These are phyloP conservation scores for Rachicladosporium sp. DNA, from an alignment of 2,329 filamentous ascomycete species.

Conservation along the genomic window DNA sequence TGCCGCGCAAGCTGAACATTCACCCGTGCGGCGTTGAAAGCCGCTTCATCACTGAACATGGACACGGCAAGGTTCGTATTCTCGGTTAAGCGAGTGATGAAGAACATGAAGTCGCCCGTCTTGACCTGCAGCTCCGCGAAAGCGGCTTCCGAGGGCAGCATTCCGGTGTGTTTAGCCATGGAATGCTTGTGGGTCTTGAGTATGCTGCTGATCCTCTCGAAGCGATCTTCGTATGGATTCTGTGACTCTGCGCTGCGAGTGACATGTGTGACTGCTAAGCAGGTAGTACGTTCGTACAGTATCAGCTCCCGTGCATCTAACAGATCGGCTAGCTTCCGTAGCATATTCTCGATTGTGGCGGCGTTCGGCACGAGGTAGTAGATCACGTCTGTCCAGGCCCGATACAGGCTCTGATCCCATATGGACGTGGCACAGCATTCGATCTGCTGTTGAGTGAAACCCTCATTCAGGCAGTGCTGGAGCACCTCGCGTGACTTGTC, in stretches of 20 bases:
- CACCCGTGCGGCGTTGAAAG: slow-evolving; percentile 80
- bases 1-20: slow-evolving; percentile 80
- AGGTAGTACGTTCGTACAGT: slow-evolving; percentile 89
- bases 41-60: slow-evolving; percentile 77
- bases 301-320: slow-evolving; percentile 90
- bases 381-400: slow-evolving; percentile 96
- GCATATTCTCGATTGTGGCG: slow-evolving; percentile 71
- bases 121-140: slow-evolving; percentile 74
- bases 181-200: slow-evolving; percentile 96
- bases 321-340: slow-evolving; percentile 67
- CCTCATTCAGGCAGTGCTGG: slow-evolving; percentile 50
- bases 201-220: slow-evolving; percentile 92
- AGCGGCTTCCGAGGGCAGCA: slow-evolving; percentile 69
- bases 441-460: slow-evolving; percentile 47
- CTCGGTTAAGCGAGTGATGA: slow-evolving; percentile 89
- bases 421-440: slow-evolving; percentile 92
- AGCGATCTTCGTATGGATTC: slow-evolving; percentile 85
- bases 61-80: slow-evolving; percentile 95
- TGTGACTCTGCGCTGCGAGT: slow-evolving; percentile 56
- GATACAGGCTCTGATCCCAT: slow-evolving; percentile 97
- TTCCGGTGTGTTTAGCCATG: slow-evolving; percentile 59
- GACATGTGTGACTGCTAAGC: slow-evolving; percentile 90
- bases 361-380: slow-evolving; percentile 96
- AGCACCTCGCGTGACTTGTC: slow-evolving; percentile 68
- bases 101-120: slow-evolving; percentile 73